These are phyloP conservation scores for Suillus decipiens DNA, from an alignment of 768 basidiomycete genomes.

Conservation along the genomic window DNA sequence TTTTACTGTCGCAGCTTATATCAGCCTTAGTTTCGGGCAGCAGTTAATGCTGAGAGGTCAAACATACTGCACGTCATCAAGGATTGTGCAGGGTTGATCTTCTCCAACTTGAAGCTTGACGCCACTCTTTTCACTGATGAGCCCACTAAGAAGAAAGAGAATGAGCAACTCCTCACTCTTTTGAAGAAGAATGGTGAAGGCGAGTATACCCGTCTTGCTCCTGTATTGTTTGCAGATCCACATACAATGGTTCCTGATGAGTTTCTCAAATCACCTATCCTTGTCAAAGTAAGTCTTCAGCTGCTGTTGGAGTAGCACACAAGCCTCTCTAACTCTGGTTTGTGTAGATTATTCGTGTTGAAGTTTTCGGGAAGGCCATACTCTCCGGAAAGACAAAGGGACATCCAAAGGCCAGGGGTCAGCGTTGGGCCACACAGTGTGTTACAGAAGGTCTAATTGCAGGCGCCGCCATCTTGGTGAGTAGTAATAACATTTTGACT, in stretches of 20 bases:
- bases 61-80: too few relatives aligned
- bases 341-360: neutral
- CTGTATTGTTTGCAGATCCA: neutral
- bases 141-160: neutral
- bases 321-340: neutral
- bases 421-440: neutral
- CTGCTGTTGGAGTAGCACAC: neutral
- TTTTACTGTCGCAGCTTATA: too few relatives aligned
- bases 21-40: too few relatives aligned
- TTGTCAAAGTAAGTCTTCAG: neutral
- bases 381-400: neutral
- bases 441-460: neutral
- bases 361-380: neutral
- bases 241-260: neutral
- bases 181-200: neutral
- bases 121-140: too few relatives aligned
- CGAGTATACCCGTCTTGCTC: neutral
- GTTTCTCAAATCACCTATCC: neutral
- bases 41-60: too few relatives aligned
- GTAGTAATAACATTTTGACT: too few relatives aligned
- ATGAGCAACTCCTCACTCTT: neutral
- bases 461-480: neutral
- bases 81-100: too few relatives aligned
- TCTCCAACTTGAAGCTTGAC: too few relatives aligned
- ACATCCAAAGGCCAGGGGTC: conserved; percentile 1